Evolutionary conservation across 139 green algal genomes (phyloP).

Genomic region (Nannochloris sp.): DNA sequence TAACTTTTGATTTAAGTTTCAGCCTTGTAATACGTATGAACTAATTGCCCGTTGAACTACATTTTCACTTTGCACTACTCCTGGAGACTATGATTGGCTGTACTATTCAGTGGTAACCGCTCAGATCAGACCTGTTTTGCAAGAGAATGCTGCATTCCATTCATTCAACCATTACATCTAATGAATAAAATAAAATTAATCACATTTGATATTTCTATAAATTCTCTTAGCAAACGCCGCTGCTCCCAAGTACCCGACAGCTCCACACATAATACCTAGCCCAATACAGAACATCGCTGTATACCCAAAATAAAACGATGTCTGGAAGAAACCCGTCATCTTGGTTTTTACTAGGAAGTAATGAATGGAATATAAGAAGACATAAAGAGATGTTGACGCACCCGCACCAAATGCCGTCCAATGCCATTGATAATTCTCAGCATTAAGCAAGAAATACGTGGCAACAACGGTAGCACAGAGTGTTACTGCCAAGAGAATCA

Average conservation of each 20-base stretch:
- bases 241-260: slow-evolving; percentile 79
- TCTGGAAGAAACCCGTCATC: slow-evolving; percentile 97
- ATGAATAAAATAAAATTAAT: slow-evolving; percentile 40
- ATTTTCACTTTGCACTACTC: too few relatives aligned
- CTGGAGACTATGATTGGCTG: too few relatives aligned
- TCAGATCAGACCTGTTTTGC: too few relatives aligned
- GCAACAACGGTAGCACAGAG: slow-evolving; percentile 85
- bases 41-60: too few relatives aligned
- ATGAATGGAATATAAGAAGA: slow-evolving; percentile 84
- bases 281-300: slow-evolving; percentile 88
- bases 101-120: too few relatives aligned
- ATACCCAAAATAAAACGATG: slow-evolving; percentile 96
- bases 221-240: slow-evolving; percentile 82
- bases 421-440: slow-evolving; percentile 97
- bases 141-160: background rate
- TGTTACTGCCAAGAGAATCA: slow-evolving; percentile 90
- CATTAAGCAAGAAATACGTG: slow-evolving; percentile 98
- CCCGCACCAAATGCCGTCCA: slow-evolving; percentile 88
- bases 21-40: too few relatives aligned
- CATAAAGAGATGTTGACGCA: slow-evolving; percentile 78
- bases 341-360: slow-evolving; percentile 94
- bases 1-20: too few relatives aligned
- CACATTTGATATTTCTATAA: slow-evolving; percentile 89
- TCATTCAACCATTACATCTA: background rate
- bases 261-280: slow-evolving; percentile 64